Evolutionary conservation across 2,329 filamentous ascomycete genomes (phyloP).

Genomic region (Fusarium fujikuroi): DNA sequence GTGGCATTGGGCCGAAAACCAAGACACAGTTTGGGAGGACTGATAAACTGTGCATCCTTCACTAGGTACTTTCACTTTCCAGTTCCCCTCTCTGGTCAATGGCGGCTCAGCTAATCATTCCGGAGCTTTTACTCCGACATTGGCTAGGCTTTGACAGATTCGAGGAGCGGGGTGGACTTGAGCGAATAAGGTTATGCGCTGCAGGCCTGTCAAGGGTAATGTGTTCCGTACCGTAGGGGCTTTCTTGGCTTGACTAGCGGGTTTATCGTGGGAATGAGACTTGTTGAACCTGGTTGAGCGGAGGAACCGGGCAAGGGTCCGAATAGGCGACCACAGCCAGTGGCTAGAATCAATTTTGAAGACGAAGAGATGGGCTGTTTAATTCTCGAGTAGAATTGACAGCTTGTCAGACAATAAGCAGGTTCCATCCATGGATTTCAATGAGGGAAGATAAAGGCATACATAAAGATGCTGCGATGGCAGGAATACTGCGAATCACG

Average conservation of each 20-base stretch:
- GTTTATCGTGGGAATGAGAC: slow-evolving; percentile 29
- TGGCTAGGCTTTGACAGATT: neutral
- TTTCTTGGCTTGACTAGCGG: slow-evolving; percentile 26
- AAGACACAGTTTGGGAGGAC: neutral
- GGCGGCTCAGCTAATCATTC: neutral
- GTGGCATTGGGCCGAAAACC: neutral
- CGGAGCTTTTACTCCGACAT: slow-evolving; percentile 28
- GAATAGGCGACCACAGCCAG: neutral
- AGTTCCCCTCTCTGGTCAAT: neutral
- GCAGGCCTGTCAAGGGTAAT: neutral
- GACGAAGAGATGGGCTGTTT: neutral
- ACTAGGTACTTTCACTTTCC: neutral
- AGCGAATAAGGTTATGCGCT: neutral
- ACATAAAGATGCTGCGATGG: neutral
- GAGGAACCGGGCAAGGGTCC: slow-evolving; percentile 28
- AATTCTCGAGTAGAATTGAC: neutral
- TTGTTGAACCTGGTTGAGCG: neutral
- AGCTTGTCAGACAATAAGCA: neutral
- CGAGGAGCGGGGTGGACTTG: neutral
- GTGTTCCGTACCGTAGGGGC: neutral
- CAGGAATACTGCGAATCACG: neutral
- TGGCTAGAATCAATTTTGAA: neutral
- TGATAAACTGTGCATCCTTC: neutral
- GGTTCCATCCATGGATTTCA: rapidly evolving
- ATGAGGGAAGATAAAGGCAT: neutral